These are phyloP conservation scores for Stephanodiscus triporus DNA, from an alignment of 108 stramenopile genomes.

Conservation along the genomic window DNA sequence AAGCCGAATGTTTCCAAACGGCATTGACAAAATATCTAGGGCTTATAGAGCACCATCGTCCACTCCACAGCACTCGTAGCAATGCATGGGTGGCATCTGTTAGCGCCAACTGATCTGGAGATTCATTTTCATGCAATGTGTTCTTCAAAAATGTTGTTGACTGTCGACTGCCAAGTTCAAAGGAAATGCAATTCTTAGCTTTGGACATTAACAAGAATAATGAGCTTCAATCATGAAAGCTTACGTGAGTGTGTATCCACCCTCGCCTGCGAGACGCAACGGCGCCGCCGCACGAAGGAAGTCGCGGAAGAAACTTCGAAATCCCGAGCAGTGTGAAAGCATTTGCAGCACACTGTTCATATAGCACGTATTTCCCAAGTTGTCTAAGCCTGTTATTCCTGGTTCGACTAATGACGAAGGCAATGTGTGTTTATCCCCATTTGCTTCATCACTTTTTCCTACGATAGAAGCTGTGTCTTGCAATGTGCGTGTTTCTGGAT, in stretches of 20 bases:
- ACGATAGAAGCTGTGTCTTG: not conserved
- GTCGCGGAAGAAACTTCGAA: constrained; percentile 45
- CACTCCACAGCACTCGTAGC: constrained; percentile 50
- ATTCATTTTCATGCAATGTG: constrained; percentile 34
- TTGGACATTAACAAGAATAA: constrained; percentile 1
- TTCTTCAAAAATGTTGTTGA: constrained; percentile 40
- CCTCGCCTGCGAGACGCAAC: constrained; percentile 39
- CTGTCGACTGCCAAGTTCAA: constrained; percentile 17
- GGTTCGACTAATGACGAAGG: constrained; percentile 25
- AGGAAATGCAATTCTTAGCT: not conserved
- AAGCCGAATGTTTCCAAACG: constrained; percentile 53
- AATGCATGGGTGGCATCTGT: constrained; percentile 55
- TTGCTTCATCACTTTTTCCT: constrained; percentile 4
- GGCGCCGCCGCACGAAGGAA: constrained; percentile 43
- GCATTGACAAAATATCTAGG: constrained; percentile 58
- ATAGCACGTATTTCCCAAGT: constrained; percentile 91
- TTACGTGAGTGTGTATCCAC: constrained; percentile 14
- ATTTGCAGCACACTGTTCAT: constrained; percentile 80
- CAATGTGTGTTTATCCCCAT: not conserved
- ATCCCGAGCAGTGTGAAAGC: constrained; percentile 56
- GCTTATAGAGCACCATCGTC: constrained; percentile 40
- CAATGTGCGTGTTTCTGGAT: not conserved
- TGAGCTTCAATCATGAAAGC: not conserved
- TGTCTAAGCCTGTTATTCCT: constrained; percentile 73
- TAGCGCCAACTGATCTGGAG: constrained; percentile 43